Percentiles rank a stretch among this genome's conserved stretches.
Evolutionary conservation across 805 yeast genomes (phyloP).

Genomic region (Candida tibetensis): DNA sequence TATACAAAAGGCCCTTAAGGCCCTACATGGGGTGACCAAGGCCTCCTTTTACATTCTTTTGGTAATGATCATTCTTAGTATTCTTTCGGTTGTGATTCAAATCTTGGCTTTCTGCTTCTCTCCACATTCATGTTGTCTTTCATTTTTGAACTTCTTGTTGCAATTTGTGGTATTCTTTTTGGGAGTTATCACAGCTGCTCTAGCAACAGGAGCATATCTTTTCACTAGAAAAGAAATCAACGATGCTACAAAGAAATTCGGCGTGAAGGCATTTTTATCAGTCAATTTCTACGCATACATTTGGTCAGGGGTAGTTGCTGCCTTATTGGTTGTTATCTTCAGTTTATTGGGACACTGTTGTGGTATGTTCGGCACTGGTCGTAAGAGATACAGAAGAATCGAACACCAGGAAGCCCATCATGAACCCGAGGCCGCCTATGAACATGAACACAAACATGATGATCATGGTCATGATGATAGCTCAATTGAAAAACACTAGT

Average conservation of each 20-base stretch:
- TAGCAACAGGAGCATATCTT: constrained; percentile 61
- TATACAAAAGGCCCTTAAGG: constrained; percentile 44
- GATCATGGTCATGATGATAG: neutral
- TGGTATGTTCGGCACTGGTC: constrained; percentile 35
- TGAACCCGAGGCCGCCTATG: constrained; percentile 3
- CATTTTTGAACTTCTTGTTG: constrained; percentile 43
- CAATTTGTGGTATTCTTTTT: constrained; percentile 45
- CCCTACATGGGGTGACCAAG: constrained; percentile 47
- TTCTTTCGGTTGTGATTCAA: constrained; percentile 49
- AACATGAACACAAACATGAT: constrained; percentile 6
- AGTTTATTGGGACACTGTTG: constrained; percentile 41
- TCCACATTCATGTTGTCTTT: constrained; percentile 45
- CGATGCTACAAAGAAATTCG: constrained; percentile 44
- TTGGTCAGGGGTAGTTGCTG: constrained; percentile 61
- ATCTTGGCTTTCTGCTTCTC: constrained; percentile 38
- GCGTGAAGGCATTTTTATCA: constrained; percentile 53
- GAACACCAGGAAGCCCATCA: constrained; percentile 1
- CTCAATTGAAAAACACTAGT: neutral
- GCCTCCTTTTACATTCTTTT: constrained; percentile 52
- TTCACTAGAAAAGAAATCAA: constrained; percentile 52
- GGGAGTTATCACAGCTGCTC: constrained; percentile 47
- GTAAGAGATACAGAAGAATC: constrained; percentile 22
- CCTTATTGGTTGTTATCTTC: constrained; percentile 21
- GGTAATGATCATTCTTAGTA: constrained; percentile 31
- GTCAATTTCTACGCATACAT: constrained; percentile 53